phyloP scores from a whole-genome alignment of 352 stramenopile species.

The Phytophthora cryptogea region DNA sequence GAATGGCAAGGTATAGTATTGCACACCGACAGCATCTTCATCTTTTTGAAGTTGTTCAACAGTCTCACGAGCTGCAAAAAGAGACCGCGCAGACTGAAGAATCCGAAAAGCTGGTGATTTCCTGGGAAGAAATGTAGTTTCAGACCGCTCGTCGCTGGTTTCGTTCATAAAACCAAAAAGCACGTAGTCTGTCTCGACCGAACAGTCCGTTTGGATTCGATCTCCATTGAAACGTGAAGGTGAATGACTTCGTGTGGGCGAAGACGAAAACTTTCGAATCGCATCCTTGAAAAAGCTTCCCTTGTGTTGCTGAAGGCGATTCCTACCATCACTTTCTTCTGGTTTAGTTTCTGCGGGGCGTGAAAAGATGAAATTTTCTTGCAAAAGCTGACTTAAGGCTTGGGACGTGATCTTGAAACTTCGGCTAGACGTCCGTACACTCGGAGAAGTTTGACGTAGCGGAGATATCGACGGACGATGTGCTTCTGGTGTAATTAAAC shows the following conservation, averaged over 20 bases:
- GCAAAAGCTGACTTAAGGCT: conserved; percentile 54
- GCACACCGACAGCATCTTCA: not conserved
- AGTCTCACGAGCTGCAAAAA: conserved; percentile 20
- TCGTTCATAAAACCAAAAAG: conserved; percentile 30
- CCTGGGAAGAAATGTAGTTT: not conserved
- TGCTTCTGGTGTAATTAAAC: not conserved
- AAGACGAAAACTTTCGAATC: conserved; percentile 4
- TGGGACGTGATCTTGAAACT: conserved; percentile 29
- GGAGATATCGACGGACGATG: not conserved
- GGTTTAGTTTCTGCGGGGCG: conserved; percentile 28
- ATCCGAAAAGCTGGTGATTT: conserved; percentile 43
- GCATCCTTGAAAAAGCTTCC: not conserved
- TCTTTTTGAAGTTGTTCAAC: conserved; percentile 8
- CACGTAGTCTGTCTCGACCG: conserved; percentile 38
- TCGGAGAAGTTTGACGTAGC: conserved; percentile 4
- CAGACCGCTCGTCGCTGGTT: conserved; percentile 6
- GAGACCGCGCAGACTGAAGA: conserved; percentile 15
- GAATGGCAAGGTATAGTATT: conserved; percentile 39
- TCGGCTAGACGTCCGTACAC: conserved; percentile 11
- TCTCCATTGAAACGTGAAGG: conserved; percentile 13
- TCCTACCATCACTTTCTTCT: conserved; percentile 6
- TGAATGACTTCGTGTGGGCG: conserved; percentile 3
- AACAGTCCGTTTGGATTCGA: conserved; percentile 9
- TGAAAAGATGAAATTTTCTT: conserved; percentile 79
- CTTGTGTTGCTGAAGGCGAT: conserved; percentile 7